phyloP scores from a whole-genome alignment of 2,329 filamentous ascomycete species.

The Aspergillus ochraceus region DNA sequence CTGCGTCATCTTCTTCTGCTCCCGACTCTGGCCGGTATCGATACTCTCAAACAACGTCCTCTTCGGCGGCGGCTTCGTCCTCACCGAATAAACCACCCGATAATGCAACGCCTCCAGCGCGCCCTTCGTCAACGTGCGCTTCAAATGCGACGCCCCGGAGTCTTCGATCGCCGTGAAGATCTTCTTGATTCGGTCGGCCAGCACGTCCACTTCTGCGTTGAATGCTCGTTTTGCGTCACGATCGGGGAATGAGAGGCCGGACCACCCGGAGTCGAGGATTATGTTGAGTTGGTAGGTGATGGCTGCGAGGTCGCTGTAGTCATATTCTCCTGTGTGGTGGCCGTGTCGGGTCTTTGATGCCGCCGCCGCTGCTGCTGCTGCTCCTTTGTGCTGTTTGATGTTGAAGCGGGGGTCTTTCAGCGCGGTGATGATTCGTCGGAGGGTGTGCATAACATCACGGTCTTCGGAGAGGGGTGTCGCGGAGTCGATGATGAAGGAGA shows the following conservation, averaged over 20 bases:
- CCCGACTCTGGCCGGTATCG: conserved; percentile 7
- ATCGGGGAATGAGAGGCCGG: conserved; percentile 25
- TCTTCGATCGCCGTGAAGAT: conserved; percentile 67
- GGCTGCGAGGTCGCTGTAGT: conserved; percentile 69
- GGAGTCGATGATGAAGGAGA: conserved; percentile 36
- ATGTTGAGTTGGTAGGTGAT: conserved; percentile 70
- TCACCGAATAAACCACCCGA: conserved; percentile 68
- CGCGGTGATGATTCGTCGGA: conserved; percentile 30
- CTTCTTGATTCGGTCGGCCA: conserved; percentile 60
- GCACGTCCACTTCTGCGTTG: conserved; percentile 68
- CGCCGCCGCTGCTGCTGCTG: conserved; percentile 15
- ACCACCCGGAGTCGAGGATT: conserved; percentile 66
- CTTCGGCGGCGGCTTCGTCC: conserved; percentile 61
- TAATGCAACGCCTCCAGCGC: conserved; percentile 72
- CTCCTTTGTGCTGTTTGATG: conserved; percentile 25
- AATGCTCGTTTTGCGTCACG: conserved; percentile 53
- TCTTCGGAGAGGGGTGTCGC: conserved; percentile 27
- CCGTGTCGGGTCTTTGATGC: not conserved
- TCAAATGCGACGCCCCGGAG: conserved; percentile 69
- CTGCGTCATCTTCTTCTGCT: conserved; percentile 6
- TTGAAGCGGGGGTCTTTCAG: conserved; percentile 35
- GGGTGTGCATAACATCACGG: conserved; percentile 26
- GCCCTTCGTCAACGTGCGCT: conserved; percentile 74
- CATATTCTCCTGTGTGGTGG: conserved; percentile 25
- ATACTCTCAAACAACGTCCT: conserved; percentile 42